phyloP scores from a whole-genome alignment of 148 eudicot genomes.

The Diospyros kaki region DNA sequence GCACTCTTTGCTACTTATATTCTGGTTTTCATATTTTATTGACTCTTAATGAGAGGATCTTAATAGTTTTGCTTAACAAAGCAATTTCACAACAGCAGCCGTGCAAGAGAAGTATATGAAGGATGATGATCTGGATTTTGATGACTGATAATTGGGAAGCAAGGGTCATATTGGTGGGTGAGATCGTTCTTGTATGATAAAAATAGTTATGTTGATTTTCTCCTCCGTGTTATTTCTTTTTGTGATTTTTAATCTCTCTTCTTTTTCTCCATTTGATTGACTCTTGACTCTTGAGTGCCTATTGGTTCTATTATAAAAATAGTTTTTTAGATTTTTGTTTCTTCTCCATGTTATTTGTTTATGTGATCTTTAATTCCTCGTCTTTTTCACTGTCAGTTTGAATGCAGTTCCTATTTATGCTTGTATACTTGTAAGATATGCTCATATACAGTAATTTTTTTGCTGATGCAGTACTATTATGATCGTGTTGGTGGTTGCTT shows the following conservation, averaged over 20 bases:
- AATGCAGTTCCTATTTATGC: neutral
- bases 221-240: neutral
- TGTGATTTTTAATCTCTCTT: neutral
- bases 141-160: conserved; percentile 17
- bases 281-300: too few relatives aligned
- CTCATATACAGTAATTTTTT: neutral
- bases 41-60: neutral
- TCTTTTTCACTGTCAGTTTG: too few relatives aligned
- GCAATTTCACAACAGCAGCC: conserved; percentile 66
- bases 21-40: neutral
- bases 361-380: too few relatives aligned
- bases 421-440: neutral
- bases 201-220: neutral
- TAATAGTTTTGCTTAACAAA: conserved; percentile 43
- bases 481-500: neutral
- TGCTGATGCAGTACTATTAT: neutral
- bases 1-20: neutral
- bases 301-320: neutral
- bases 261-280: neutral
- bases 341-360: too few relatives aligned
- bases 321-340: neutral
- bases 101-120: conserved; percentile 96
- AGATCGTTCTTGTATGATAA: neutral
- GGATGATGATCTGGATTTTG: conserved; percentile 48
- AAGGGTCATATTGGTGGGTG: neutral